These are phyloP conservation scores for Salix caprea DNA, from an alignment of 345 rosid species.

Conservation along the genomic window DNA sequence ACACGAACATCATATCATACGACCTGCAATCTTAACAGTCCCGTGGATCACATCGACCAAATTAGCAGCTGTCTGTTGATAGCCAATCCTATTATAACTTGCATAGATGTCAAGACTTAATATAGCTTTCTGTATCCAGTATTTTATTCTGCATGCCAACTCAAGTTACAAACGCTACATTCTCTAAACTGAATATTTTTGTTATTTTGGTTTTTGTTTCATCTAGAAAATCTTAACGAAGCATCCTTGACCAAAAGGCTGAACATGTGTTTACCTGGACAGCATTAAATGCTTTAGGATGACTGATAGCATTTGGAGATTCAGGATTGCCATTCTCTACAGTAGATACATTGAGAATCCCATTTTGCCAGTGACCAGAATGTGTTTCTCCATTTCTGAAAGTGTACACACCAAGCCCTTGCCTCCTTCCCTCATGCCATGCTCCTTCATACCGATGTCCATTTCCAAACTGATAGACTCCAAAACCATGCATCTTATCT, in stretches of 20 bases:
- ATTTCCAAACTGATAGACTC: constrained; percentile 69
- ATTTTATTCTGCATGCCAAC: background rate
- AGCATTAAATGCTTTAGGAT: constrained; percentile 35
- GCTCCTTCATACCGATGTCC: constrained; percentile 82
- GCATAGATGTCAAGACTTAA: background rate
- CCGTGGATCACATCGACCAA: background rate
- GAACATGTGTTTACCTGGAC: constrained; percentile 38
- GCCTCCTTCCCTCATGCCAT: constrained; percentile 90
- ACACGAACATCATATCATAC: background rate
- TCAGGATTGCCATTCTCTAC: constrained; percentile 20
- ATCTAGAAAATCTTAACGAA: background rate
- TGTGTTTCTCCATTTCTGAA: constrained; percentile 75
- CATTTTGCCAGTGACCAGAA: constrained; percentile 76
- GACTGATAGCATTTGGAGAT: constrained; percentile 25
- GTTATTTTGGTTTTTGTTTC: background rate
- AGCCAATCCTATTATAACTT: background rate
- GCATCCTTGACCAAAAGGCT: background rate
- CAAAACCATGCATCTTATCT: constrained; percentile 81
- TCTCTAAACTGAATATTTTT: background rate
- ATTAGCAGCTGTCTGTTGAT: background rate
- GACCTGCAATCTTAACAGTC: background rate
- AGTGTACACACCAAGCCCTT: constrained; percentile 77
- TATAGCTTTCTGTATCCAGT: background rate
- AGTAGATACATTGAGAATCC: constrained; percentile 31
- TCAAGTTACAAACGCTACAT: background rate